phyloP scores from a whole-genome alignment of 2,329 filamentous ascomycete species.

The Rachicladosporium sp. region DNA sequence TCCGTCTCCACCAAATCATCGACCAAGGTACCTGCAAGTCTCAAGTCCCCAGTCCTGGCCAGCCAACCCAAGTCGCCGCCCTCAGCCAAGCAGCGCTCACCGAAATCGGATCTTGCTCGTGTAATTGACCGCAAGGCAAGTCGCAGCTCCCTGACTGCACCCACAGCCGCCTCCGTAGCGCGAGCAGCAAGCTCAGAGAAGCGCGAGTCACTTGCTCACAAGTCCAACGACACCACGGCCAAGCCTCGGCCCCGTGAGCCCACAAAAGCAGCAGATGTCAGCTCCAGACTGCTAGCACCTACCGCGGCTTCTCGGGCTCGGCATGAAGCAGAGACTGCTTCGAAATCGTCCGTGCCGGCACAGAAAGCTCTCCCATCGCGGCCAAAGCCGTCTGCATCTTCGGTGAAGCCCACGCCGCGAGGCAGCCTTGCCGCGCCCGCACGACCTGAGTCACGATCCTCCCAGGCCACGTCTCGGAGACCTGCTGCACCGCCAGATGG shows the following conservation, averaged over 20 bases:
- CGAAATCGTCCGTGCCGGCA: conserved; percentile 12
- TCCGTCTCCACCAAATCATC: conserved; percentile 12
- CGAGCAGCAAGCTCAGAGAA: conserved; percentile 8
- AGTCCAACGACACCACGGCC: conserved; percentile 9
- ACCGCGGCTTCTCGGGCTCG: conserved; percentile 60
- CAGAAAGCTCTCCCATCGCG: conserved; percentile 9
- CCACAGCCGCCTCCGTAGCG: conserved; percentile 22
- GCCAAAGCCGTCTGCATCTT: conserved; percentile 15
- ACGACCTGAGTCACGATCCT: conserved; percentile 36
- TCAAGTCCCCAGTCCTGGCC: conserved; percentile 7
- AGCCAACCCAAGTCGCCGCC: conserved; percentile 10
- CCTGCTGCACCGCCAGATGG: conserved; percentile 50
- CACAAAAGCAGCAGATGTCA: conserved; percentile 54
- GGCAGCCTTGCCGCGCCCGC: conserved; percentile 6
- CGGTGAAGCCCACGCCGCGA: conserved; percentile 17
- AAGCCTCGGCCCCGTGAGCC: conserved; percentile 49
- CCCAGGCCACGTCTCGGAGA: conserved; percentile 23
- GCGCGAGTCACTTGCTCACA: conserved; percentile 9
- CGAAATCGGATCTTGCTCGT: not conserved
- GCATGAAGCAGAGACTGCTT: conserved; percentile 24
- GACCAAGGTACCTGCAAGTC: conserved; percentile 7
- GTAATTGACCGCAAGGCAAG: conserved; percentile 16
- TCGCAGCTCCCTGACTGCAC: conserved; percentile 22
- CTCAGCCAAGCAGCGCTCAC: conserved; percentile 1
- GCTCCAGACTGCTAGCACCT: conserved; percentile 55